A percentile compares a stretch with the other conserved stretches of the same genome.
Evolutionary conservation across 2,329 filamentous ascomycete genomes (phyloP).

Genomic region (Aspergillus sp.): DNA sequence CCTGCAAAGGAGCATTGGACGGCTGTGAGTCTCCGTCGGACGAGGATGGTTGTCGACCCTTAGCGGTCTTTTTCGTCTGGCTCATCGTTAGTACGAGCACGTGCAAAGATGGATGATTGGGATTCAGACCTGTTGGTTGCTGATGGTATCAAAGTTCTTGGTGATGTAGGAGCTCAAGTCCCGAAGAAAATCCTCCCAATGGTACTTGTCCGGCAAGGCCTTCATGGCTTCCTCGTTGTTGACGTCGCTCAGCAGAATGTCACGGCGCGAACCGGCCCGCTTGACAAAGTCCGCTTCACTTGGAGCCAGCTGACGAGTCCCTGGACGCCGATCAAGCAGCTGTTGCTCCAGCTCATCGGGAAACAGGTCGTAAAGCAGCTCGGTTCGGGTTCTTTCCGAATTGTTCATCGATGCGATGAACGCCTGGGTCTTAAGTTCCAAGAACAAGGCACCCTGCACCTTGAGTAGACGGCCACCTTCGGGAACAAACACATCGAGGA

Average conservation of each 20-base stretch:
- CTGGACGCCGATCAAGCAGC: constrained; percentile 57
- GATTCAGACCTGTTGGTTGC: constrained; percentile 48
- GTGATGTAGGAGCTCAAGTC: constrained; percentile 61
- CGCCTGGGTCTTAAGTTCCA: constrained; percentile 68
- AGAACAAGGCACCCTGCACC: constrained; percentile 61
- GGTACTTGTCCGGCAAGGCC: constrained; percentile 60
- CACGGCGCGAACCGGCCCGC: constrained; percentile 55
- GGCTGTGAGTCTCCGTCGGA: constrained; percentile 40
- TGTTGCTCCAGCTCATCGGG: constrained; percentile 58
- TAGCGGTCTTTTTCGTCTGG: constrained; percentile 42
- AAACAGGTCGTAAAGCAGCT: constrained; percentile 62
- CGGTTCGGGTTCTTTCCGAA: constrained; percentile 56
- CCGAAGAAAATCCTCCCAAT: constrained; percentile 65
- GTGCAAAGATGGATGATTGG: neutral
- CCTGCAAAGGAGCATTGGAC: constrained; percentile 42
- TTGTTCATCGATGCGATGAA: constrained; percentile 64
- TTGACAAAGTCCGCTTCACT: constrained; percentile 63
- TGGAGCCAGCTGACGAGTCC: constrained; percentile 56
- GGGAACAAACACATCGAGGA: constrained; percentile 65
- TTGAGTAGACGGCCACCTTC: constrained; percentile 60
- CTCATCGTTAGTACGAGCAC: constrained; percentile 22
- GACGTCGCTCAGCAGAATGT: constrained; percentile 59
- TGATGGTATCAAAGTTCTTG: constrained; percentile 58
- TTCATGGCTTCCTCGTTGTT: constrained; percentile 52
- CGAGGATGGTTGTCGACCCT: constrained; percentile 39